Base-by-base conservation (phyloP, 1,284 basidiomycete genomes). In the Heliocybe sulcata region DNA sequence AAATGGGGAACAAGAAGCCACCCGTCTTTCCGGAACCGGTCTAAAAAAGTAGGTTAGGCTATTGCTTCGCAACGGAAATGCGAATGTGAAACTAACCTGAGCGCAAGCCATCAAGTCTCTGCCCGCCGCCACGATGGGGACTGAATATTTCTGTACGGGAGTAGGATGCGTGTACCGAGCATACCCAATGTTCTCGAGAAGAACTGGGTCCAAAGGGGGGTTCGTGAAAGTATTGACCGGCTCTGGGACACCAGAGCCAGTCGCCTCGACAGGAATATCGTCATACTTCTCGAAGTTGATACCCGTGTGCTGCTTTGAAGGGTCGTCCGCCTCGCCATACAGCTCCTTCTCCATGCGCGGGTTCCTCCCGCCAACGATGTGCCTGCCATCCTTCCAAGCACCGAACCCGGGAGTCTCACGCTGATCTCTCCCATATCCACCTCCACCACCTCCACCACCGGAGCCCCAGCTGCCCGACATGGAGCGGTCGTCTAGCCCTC, bases 221-320 rank as follows among this genome's bases (percentile, higher is more conserved):
- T 80, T 84, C 55, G 87, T 90, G 76, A 99, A 99, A 56, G 86
- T 81, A 60, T 72, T 82, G 63, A 98, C 85, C 52, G 96, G 94
- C 54, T 98, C 96, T 59, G 97, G 97, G 23, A 97, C 95, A 62
- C 90, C 92, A 58, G 87, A 85, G 63, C 97, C 97, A 52, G 94
- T 98, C 45, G 94, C 96, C 76, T 99, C 97, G 64, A 99, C 95
- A 60, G 97, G 97, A 67, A 99, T 99, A 72, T 99, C 96, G 71
- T 97, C 95, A 70, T 99, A 99, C 75, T 97, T 97, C 79, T 99
- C 97, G 68, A 99, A 99, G 79, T 99, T 99, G 79, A 99, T 98
- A 62, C 97, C 97, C 52, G 95, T 97, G 65, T 93, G 87, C 70
- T 95, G 90, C 67, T 84, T 87, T 55, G 81, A 82, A 16, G 86